Evolutionary conservation across 352 stramenopile species (phyloP).

Genomic region (Globisporangium rhizosaccharum): DNA sequence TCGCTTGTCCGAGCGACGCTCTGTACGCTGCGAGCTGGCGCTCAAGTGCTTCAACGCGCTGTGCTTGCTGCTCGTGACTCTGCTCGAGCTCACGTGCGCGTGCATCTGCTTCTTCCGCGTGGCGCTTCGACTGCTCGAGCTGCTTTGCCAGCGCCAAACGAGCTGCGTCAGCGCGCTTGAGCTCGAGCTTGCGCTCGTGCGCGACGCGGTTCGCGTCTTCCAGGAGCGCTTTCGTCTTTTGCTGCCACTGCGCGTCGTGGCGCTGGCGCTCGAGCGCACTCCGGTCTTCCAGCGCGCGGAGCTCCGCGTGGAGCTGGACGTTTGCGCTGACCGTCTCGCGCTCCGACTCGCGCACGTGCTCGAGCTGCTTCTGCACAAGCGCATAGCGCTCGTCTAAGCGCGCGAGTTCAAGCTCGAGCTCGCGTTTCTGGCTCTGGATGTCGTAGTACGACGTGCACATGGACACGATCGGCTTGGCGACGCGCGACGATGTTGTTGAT

Average conservation of each 20-base stretch:
- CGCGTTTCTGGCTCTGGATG: conserved; percentile 59
- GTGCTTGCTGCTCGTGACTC: conserved; percentile 5
- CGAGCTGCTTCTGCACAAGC: conserved; percentile 22
- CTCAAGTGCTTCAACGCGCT: conserved; percentile 9
- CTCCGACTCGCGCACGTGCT: conserved; percentile 15
- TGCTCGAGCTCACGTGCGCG: conserved; percentile 10
- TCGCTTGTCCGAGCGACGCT: conserved; percentile 1
- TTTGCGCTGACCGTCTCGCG: conserved; percentile 19
- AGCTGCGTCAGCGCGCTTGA: conserved; percentile 25
- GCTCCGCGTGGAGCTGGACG: conserved; percentile 33
- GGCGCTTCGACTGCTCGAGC: conserved; percentile 9
- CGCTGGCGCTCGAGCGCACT: conserved; percentile 32
- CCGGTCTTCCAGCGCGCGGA: conserved; percentile 49
- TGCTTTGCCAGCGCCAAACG: conserved; percentile 15
- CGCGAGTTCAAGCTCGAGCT: conserved; percentile 35
- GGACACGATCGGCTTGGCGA: conserved; percentile 32
- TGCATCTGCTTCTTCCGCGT: conserved; percentile 12
- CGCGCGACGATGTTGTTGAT: conserved; percentile 6
- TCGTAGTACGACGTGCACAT: conserved; percentile 88
- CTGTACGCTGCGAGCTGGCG: conserved; percentile 9
- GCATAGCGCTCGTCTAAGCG: conserved; percentile 28
- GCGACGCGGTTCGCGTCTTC: conserved; percentile 42
- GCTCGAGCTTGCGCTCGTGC: conserved; percentile 46
- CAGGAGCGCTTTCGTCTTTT: conserved; percentile 48
- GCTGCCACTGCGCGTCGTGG: conserved; percentile 24